These are phyloP conservation scores for Pichia eremophila DNA, from an alignment of 805 yeast species.

Conservation along the genomic window DNA sequence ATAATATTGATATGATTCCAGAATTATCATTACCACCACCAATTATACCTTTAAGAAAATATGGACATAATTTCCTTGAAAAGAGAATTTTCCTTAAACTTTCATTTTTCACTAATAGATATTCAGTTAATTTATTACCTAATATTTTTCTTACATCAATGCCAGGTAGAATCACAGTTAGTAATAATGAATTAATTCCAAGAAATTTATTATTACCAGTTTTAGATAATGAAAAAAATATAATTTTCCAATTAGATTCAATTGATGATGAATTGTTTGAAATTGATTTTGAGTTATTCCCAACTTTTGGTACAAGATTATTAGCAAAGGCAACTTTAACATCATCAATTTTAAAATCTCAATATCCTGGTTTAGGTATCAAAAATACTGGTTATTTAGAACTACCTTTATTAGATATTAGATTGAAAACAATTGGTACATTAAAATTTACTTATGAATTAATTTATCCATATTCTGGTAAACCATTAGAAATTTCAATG, in stretches of 20 bases:
- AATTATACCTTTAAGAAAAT: slow-evolving; percentile 82
- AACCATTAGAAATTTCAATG: slow-evolving; percentile 77
- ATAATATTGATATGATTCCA: slow-evolving; percentile 67
- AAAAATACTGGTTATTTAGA: slow-evolving; percentile 31
- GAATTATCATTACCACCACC: slow-evolving; percentile 93
- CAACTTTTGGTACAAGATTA: slow-evolving; percentile 87
- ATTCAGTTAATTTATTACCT: slow-evolving; percentile 35
- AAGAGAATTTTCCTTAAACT: slow-evolving; percentile 79
- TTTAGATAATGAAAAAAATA: slow-evolving; percentile 50
- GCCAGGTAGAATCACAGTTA: slow-evolving; percentile 78
- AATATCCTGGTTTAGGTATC: slow-evolving; percentile 30
- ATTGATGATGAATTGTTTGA: slow-evolving; percentile 57
- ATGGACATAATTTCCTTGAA: slow-evolving; percentile 93
- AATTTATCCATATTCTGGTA: slow-evolving; percentile 81
- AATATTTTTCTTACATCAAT: slow-evolving; percentile 38
- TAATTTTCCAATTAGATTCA: slow-evolving; percentile 76
- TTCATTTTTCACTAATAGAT: slow-evolving; percentile 44
- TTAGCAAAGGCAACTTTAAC: slow-evolving; percentile 84
- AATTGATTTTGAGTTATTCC: slow-evolving; percentile 83
- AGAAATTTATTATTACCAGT: slow-evolving; percentile 76
- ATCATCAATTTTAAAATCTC: slow-evolving; percentile 37
- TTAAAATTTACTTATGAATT: slow-evolving; percentile 69
- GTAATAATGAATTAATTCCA: slow-evolving; percentile 77
- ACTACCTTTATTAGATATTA: slow-evolving; percentile 72
- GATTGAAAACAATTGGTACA: slow-evolving; percentile 77